Evolutionary conservation across 768 basidiomycete genomes (phyloP).

Genomic region (Sutorius australiensis): DNA sequence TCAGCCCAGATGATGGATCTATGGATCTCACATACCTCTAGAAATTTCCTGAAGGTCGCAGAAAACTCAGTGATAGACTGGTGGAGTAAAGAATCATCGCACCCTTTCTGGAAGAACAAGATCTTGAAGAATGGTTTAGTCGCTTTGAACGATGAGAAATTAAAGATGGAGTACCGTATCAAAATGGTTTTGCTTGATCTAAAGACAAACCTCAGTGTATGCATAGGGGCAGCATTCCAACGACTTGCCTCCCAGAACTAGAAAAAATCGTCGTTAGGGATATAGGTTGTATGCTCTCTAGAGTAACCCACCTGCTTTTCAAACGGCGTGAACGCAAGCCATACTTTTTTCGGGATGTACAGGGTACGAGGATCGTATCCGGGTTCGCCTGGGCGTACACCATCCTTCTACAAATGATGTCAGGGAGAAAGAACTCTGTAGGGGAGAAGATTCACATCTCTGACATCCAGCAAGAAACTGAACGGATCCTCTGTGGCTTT

Average conservation of each 20-base stretch:
- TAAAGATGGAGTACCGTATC: slow-evolving; percentile 62
- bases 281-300: neutral
- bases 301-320: slow-evolving; percentile 69
- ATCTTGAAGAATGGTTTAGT: slow-evolving; percentile 42
- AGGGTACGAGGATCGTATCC: slow-evolving; percentile 91
- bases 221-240: neutral
- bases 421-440: neutral
- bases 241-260: slow-evolving; percentile 72
- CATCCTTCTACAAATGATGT: slow-evolving; percentile 61
- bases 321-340: slow-evolving; percentile 88
- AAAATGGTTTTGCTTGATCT: slow-evolving; percentile 97
- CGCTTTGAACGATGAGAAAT: slow-evolving; percentile 10
- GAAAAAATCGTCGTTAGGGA: neutral
- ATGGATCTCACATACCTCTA: slow-evolving; percentile 48
- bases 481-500: slow-evolving; percentile 75
- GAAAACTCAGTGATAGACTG: neutral
- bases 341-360: slow-evolving; percentile 69
- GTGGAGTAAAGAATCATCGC: slow-evolving; percentile 9
- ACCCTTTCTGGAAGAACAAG: slow-evolving; percentile 99
- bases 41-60: slow-evolving; percentile 61
- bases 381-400: slow-evolving; percentile 69
- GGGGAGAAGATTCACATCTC: slow-evolving; percentile 51
- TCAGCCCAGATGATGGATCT: neutral
- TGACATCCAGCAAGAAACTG: slow-evolving; percentile 64
- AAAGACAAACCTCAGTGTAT: slow-evolving; percentile 12